Evolutionary conservation across 2,329 filamentous ascomycete genomes (phyloP).

Genomic region (Penicillium sp.): DNA sequence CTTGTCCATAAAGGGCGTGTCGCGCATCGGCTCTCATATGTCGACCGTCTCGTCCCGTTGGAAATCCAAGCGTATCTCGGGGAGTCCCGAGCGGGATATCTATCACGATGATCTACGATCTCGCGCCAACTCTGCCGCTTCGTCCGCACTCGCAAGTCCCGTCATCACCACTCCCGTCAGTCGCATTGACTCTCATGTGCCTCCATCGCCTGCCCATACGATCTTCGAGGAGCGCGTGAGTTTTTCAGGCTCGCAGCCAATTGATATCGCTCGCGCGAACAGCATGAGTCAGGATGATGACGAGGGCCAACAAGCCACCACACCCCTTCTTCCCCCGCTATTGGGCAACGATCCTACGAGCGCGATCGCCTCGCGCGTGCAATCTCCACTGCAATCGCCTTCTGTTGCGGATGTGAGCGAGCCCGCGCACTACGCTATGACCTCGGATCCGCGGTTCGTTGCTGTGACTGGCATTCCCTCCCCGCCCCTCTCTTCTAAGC

Average conservation of each 20-base stretch:
- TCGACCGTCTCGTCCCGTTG: slow-evolving; percentile 69
- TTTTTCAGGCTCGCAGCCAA: slow-evolving; percentile 54
- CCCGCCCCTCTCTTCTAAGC: slow-evolving; percentile 75
- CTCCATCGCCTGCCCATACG: slow-evolving; percentile 66
- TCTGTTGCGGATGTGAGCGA: slow-evolving; percentile 67
- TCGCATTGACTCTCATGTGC: slow-evolving; percentile 57
- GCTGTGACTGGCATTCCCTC: slow-evolving; percentile 58
- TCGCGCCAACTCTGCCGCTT: slow-evolving; percentile 47
- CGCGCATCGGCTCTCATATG: slow-evolving; percentile 69
- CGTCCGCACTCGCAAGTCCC: slow-evolving; percentile 45
- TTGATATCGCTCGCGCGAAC: slow-evolving; percentile 60
- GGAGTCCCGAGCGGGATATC: slow-evolving; percentile 35
- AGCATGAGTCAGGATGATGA: slow-evolving; percentile 53
- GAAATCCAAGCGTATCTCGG: slow-evolving; percentile 45
- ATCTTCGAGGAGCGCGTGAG: slow-evolving; percentile 60
- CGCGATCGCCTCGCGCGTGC: slow-evolving; percentile 59
- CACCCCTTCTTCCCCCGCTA: slow-evolving; percentile 81
- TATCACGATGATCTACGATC: slow-evolving; percentile 42
- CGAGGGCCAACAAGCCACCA: slow-evolving; percentile 70
- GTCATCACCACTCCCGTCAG: slow-evolving; percentile 38
- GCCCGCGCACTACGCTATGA: slow-evolving; percentile 48
- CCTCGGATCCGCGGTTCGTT: slow-evolving; percentile 54
- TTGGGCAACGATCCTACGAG: slow-evolving; percentile 62
- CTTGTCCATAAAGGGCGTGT: slow-evolving; percentile 53
- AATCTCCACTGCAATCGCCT: slow-evolving; percentile 86